phyloP scores from a whole-genome alignment of 345 rosid genomes.

The Brassica juncea region DNA sequence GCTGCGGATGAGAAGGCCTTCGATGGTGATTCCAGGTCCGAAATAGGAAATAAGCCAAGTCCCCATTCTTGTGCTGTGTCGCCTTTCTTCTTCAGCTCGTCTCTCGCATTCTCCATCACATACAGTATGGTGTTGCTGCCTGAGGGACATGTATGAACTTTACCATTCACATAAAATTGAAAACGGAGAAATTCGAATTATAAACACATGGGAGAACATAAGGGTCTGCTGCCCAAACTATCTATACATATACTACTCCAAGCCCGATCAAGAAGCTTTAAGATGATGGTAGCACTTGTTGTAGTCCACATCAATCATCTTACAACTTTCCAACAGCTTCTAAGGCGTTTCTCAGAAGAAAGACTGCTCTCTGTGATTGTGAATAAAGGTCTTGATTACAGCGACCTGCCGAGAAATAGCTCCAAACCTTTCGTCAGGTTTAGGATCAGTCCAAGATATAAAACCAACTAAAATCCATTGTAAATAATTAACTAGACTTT shows the following conservation, averaged over 20 bases:
- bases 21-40: conserved; percentile 80
- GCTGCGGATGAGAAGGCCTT: too few species aligned
- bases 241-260: background rate
- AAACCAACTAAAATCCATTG: too few species aligned
- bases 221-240: background rate
- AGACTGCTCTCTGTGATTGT: background rate
- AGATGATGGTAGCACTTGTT: background rate
- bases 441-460: too few species aligned
- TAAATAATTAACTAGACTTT: too few species aligned
- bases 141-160: conserved; percentile 43
- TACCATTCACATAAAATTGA: background rate
- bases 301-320: conserved; percentile 24
- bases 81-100: conserved; percentile 58
- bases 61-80: conserved; percentile 76
- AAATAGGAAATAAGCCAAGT: conserved; percentile 63
- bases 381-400: background rate
- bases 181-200: background rate
- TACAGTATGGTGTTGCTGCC: conserved; percentile 86
- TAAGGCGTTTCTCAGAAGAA: conserved; percentile 50
- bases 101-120: conserved; percentile 87
- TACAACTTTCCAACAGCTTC: conserved; percentile 50
- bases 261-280: conserved; percentile 14
- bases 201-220: background rate
- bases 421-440: too few species aligned
- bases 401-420: too few species aligned